Conservation (phyloP, 345 rosid genomes). For the Ceriops zippeliana region DNA sequence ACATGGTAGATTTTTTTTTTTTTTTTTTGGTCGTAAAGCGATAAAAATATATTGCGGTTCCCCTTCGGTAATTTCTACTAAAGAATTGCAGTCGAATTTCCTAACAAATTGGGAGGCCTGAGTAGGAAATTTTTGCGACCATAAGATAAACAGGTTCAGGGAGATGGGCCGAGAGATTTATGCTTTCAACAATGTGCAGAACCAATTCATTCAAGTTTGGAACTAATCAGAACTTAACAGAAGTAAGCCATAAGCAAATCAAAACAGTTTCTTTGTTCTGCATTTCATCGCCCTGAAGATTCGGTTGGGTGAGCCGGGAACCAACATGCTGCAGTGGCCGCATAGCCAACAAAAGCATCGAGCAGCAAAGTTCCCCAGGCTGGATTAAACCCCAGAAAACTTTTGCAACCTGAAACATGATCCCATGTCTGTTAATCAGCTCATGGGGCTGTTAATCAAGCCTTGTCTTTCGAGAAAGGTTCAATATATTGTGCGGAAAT, state of each 20-base stretch:
- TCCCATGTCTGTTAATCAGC: slow-evolving; percentile 48
- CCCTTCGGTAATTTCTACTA: too few relatives aligned
- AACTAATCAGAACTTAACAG: not conserved
- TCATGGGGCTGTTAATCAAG: slow-evolving; percentile 36
- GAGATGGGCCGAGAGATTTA: not conserved
- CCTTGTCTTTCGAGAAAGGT: slow-evolving; percentile 63
- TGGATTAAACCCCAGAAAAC: slow-evolving; percentile 62
- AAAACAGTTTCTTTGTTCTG: slow-evolving; percentile 49
- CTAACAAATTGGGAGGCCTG: too few relatives aligned
- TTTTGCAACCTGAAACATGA: slow-evolving; percentile 52
- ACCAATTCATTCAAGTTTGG: not conserved
- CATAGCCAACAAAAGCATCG: slow-evolving; percentile 68
- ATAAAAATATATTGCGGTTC: too few relatives aligned
- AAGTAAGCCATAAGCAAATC: slow-evolving; percentile 4
- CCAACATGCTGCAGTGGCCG: slow-evolving; percentile 44
- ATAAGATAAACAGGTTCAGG: not conserved
- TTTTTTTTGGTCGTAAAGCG: too few relatives aligned
- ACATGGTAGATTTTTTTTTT: too few relatives aligned
- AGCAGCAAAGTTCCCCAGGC: slow-evolving; percentile 47
- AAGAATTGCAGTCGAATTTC: too few relatives aligned
- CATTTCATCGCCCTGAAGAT: slow-evolving; percentile 50
- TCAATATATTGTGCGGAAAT: slow-evolving; percentile 62
- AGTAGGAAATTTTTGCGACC: too few relatives aligned
- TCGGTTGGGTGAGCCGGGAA: slow-evolving; percentile 66
- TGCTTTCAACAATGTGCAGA: slow-evolving; percentile 2